Evolutionary conservation across 2,329 filamentous ascomycete species (phyloP).

Genomic region (Paracamarosporium sp.): DNA sequence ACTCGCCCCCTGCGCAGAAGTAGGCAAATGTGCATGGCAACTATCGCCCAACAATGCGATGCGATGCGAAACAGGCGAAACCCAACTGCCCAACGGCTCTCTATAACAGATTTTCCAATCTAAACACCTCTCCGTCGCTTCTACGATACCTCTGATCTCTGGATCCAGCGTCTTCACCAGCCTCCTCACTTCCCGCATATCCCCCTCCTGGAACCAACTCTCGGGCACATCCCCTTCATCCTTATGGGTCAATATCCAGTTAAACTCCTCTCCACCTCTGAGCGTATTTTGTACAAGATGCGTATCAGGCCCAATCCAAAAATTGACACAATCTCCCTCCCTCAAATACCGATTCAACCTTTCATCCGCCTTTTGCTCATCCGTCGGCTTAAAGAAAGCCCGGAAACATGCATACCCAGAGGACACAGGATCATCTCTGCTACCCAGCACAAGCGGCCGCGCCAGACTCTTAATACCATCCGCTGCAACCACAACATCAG

Average conservation of each 20-base stretch:
- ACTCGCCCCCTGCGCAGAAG: conserved; percentile 58
- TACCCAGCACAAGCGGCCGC: conserved; percentile 56
- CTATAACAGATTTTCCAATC: conserved; percentile 63
- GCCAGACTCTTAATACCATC: conserved; percentile 59
- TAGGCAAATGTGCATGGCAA: conserved; percentile 61
- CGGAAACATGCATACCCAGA: conserved; percentile 60
- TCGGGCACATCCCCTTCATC: conserved; percentile 32
- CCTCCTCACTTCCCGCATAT: conserved; percentile 26
- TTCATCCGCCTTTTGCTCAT: conserved; percentile 21
- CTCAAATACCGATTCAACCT: conserved; percentile 22
- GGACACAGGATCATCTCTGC: conserved; percentile 55
- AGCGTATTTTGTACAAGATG: conserved; percentile 37
- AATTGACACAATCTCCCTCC: conserved; percentile 26
- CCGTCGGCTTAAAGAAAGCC: conserved; percentile 42
- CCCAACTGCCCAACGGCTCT: conserved; percentile 59
- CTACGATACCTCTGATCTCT: conserved; percentile 54
- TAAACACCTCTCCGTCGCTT: conserved; percentile 53
- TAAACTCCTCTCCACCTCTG: conserved; percentile 33
- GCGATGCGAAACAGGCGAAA: conserved; percentile 50
- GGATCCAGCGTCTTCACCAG: conserved; percentile 50
- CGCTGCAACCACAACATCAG: conserved; percentile 57
- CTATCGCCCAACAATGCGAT: conserved; percentile 60
- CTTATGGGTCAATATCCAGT: conserved; percentile 32
- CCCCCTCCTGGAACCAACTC: conserved; percentile 28
- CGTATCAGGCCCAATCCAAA: conserved; percentile 32